Percentiles rank a stretch among this genome's conserved stretches.
Conservation (phyloP, 768 basidiomycete species). For the Pleurotus citrinopileatus region DNA sequence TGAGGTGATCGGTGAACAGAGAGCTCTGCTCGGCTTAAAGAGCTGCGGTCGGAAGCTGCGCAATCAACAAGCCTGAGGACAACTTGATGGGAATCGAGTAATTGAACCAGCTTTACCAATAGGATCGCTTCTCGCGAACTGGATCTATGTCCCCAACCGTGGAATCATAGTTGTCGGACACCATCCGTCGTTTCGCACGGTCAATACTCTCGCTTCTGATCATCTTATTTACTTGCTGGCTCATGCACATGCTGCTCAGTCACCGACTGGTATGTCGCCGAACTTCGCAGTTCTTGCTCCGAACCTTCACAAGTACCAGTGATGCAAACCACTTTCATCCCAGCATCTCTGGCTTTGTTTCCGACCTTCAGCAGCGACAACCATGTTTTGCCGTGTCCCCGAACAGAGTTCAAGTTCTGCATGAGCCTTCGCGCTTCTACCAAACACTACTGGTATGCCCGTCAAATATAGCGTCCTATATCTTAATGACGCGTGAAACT, state of each 20-base stretch:
- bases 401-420: slow-evolving; percentile 50
- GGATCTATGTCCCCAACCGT: background rate
- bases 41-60: too few species aligned
- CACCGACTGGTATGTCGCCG: slow-evolving; percentile 1
- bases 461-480: background rate
- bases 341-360: slow-evolving; percentile 34
- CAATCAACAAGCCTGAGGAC: background rate
- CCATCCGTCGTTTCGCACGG: too few species aligned
- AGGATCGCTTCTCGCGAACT: background rate
- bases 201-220: background rate
- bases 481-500: background rate
- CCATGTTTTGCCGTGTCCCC: slow-evolving; percentile 48
- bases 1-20: too few species aligned
- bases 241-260: background rate
- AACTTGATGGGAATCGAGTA: too few species aligned
- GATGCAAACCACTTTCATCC: slow-evolving; percentile 23
- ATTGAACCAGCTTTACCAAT: too few species aligned
- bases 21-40: too few species aligned
- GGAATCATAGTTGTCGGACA: too few species aligned
- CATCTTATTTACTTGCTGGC: background rate
- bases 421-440: slow-evolving; percentile 60
- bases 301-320: background rate
- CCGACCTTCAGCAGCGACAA: slow-evolving; percentile 33
- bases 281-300: background rate
- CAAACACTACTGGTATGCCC: slow-evolving; percentile 46